Evolutionary conservation across 2,329 filamentous ascomycete species (phyloP).

Genomic region (Cladosporium halotolerans): DNA sequence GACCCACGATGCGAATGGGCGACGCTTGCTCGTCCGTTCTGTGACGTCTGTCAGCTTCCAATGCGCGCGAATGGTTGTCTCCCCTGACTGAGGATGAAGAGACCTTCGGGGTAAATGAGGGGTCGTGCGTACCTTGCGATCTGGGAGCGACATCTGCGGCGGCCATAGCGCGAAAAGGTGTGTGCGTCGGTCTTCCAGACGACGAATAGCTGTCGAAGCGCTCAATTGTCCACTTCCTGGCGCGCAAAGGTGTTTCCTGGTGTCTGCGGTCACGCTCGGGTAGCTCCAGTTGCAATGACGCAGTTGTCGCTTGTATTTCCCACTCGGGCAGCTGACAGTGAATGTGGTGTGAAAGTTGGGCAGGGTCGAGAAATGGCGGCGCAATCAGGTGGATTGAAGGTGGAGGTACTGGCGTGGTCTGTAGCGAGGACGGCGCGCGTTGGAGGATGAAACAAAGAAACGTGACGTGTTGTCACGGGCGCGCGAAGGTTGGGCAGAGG

Average conservation of each 20-base stretch:
- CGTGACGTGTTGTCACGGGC: too few relatives aligned
- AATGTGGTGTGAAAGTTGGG: neutral
- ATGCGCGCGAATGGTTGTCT: too few relatives aligned
- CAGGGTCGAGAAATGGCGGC: neutral
- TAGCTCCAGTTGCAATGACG: conserved; percentile 4
- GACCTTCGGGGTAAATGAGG: neutral
- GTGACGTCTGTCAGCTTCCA: conserved; percentile 27
- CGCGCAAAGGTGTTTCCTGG: too few relatives aligned
- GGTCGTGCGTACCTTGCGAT: conserved; percentile 36
- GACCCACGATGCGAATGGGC: conserved; percentile 89
- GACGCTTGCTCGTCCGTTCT: conserved; percentile 70
- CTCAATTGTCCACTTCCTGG: too few relatives aligned
- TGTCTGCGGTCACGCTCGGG: neutral
- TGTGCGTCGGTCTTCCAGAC: too few relatives aligned
- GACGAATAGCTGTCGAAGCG: too few relatives aligned
- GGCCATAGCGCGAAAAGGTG: conserved; percentile 30
- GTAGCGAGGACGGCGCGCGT: too few relatives aligned
- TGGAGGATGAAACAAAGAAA: neutral
- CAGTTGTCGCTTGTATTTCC: conserved; percentile 5
- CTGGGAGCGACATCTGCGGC: conserved; percentile 39
- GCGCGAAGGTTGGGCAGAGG: too few relatives aligned
- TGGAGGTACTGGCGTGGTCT: neutral
- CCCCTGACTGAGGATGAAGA: too few relatives aligned
- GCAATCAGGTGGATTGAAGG: neutral
- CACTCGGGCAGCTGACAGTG: neutral